Evolutionary conservation across 441 rosid species (phyloP).

Genomic region (Gossypium schwendimanii): DNA sequence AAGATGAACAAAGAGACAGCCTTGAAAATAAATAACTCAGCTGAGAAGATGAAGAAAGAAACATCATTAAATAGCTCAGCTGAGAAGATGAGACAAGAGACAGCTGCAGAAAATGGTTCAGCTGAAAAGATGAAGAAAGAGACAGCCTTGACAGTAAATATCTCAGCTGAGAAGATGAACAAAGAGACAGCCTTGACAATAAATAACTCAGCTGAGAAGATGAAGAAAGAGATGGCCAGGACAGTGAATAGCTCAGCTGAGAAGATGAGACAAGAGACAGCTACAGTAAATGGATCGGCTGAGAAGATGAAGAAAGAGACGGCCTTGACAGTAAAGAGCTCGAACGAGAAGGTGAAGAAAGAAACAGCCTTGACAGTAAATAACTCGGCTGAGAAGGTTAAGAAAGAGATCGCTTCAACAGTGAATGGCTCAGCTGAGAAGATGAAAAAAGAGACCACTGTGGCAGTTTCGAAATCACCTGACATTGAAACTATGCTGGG

Average conservation of each 20-base stretch:
- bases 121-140: conserved; percentile 32
- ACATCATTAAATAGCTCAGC: conserved; percentile 18
- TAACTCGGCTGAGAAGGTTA: neutral
- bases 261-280: neutral
- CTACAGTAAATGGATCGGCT: neutral
- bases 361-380: neutral
- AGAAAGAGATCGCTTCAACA: neutral
- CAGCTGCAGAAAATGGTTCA: conserved; percentile 4
- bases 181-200: conserved; percentile 11
- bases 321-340: neutral
- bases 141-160: conserved; percentile 15
- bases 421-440: conserved; percentile 3
- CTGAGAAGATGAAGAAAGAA: conserved; percentile 32
- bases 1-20: conserved; percentile 31
- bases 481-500: conserved; percentile 33
- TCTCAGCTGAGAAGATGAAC: conserved; percentile 24
- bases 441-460: conserved; percentile 14
- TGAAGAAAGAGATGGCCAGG: neutral
- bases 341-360: neutral
- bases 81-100: conserved; percentile 31
- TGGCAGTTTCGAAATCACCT: conserved; percentile 21
- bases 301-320: neutral
- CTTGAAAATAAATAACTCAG: neutral
- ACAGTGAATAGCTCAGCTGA: neutral
- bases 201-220: neutral